These are phyloP conservation scores for Scutellaria barbata DNA, from an alignment of 257 asterid genomes.

Conservation along the genomic window DNA sequence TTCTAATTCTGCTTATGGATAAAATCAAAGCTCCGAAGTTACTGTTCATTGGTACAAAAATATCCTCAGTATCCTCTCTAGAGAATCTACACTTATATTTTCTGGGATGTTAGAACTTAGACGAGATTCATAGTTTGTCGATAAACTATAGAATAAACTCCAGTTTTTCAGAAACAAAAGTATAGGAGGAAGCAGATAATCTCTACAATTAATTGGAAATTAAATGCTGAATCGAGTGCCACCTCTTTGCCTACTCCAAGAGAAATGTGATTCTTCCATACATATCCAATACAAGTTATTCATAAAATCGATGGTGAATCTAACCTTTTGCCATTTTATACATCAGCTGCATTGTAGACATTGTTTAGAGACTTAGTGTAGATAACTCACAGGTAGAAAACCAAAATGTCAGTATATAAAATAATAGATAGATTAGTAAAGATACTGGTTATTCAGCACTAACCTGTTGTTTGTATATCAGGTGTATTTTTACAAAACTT, in stretches of 20 bases:
- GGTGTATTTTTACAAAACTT: slow-evolving; percentile 24
- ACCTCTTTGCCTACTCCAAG: slow-evolving; percentile 21
- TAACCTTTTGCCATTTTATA: neutral
- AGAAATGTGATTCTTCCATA: slow-evolving; percentile 22
- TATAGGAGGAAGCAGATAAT: neutral
- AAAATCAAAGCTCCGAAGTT: neutral
- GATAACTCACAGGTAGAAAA: neutral
- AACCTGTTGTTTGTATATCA: slow-evolving; percentile 35
- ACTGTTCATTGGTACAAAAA: slow-evolving; percentile 16
- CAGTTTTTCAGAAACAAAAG: slow-evolving; percentile 7
- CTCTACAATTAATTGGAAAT: slow-evolving; percentile 10
- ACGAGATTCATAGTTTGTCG: slow-evolving; percentile 5
- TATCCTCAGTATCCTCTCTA: slow-evolving; percentile 19
- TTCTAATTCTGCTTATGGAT: neutral
- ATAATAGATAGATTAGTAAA: neutral
- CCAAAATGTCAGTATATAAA: neutral
- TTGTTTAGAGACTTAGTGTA: neutral
- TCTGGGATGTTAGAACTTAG: slow-evolving; percentile 23
- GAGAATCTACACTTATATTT: neutral
- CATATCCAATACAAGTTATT: slow-evolving; percentile 12
- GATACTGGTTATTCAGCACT: neutral
- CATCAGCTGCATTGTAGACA: slow-evolving; percentile 25
- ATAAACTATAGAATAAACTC: neutral
- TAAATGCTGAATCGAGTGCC: neutral
- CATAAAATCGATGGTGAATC: neutral